phyloP scores from a whole-genome alignment of 2,329 filamentous ascomycete genomes.

The Talaromyces islandicus region DNA sequence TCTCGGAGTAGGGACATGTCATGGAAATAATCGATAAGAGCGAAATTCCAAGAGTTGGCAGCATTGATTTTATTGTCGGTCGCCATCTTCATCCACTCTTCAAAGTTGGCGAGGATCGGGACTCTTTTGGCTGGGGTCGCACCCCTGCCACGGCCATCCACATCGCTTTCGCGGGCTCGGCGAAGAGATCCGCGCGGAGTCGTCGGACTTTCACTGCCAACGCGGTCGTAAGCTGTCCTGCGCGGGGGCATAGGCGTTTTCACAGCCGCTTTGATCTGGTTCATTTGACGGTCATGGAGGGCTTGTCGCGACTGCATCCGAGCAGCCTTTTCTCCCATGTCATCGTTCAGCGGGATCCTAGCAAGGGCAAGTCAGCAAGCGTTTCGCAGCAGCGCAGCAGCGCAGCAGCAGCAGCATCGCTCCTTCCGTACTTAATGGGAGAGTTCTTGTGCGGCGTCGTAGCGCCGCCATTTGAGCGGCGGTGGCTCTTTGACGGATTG shows the following conservation, averaged over 20 bases:
- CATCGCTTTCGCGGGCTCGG: slow-evolving; percentile 38
- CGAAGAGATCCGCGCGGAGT: slow-evolving; percentile 42
- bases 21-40: slow-evolving; percentile 99
- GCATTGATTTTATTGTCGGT: slow-evolving; percentile 99
- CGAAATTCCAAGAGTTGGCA: slow-evolving; percentile 98
- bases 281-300: slow-evolving; percentile 83
- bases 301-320: slow-evolving; percentile 83
- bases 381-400: not conserved
- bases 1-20: slow-evolving; percentile 97
- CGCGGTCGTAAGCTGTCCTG: slow-evolving; percentile 31
- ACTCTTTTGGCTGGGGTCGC: slow-evolving; percentile 95
- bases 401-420: slow-evolving; percentile 1
- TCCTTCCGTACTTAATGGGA: slow-evolving; percentile 41
- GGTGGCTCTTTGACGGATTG: slow-evolving; percentile 37
- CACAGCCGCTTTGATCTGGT: slow-evolving; percentile 76
- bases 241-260: slow-evolving; percentile 37
- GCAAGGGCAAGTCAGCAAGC: slow-evolving; percentile 13
- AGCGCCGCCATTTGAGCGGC: slow-evolving; percentile 37
- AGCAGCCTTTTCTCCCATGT: slow-evolving; percentile 83
- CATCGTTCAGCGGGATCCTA: slow-evolving; percentile 94
- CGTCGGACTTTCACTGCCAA: slow-evolving; percentile 40
- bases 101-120: slow-evolving; percentile 93
- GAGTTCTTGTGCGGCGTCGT: slow-evolving; percentile 49
- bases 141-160: slow-evolving; percentile 59
- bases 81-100: slow-evolving; percentile 99